Percentiles rank a stretch among this genome's conserved stretches.
Conservation (phyloP, 2,329 filamentous ascomycete species). For the Mariannaea sp. region DNA sequence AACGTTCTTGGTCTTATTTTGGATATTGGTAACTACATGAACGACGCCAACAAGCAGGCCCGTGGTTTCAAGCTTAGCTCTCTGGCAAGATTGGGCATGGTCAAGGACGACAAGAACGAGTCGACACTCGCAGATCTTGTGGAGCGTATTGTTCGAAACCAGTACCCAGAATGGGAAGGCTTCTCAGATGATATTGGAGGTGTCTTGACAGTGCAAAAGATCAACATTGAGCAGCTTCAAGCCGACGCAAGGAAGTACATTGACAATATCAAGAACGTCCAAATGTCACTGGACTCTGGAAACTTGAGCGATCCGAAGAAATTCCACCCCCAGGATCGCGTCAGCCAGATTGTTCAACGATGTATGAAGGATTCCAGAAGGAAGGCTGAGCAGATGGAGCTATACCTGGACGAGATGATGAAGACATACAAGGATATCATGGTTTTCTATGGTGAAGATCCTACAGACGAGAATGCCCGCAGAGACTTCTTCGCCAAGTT, state of each 20-base stretch:
- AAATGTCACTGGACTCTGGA: constrained; percentile 87
- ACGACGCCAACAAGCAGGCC: constrained; percentile 98
- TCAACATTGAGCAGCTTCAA: constrained; percentile 92
- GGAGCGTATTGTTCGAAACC: constrained; percentile 92
- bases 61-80: constrained; percentile 98
- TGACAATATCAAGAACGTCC: constrained; percentile 91
- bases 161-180: constrained; percentile 93
- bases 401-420: constrained; percentile 92
- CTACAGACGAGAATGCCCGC: constrained; percentile 86
- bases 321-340: constrained; percentile 96
- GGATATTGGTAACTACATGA: constrained; percentile 99
- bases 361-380: constrained; percentile 95
- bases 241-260: constrained; percentile 90
- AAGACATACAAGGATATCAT: constrained; percentile 94
- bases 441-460: constrained; percentile 94
- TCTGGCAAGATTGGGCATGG: constrained; percentile 89
- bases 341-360: constrained; percentile 87
- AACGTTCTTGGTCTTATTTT: constrained; percentile 95
- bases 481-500: constrained; percentile 96
- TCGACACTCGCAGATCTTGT: constrained; percentile 94
- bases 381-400: constrained; percentile 93
- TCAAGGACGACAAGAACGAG: constrained; percentile 99
- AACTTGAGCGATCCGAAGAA: constrained; percentile 96
- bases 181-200: constrained; percentile 84
- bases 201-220: constrained; percentile 80